Percentiles rank a stretch among this genome's conserved stretches.
phyloP scores from a whole-genome alignment of 2,329 filamentous ascomycete species.

The Pseudohalonectria lignicola region DNA sequence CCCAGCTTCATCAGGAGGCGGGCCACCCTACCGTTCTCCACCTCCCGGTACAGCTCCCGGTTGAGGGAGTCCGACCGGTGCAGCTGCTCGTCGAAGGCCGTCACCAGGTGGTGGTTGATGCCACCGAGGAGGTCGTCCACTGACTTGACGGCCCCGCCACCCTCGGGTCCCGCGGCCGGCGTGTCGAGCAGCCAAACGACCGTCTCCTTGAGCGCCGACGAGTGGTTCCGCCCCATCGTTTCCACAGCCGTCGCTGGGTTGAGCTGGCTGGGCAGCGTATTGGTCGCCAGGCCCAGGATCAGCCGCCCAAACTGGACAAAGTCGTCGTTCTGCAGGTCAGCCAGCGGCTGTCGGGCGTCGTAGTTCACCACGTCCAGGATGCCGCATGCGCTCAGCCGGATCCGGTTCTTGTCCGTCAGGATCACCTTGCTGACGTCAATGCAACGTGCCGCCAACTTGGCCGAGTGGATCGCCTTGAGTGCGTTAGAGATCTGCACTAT shows the following conservation, averaged over 20 bases:
- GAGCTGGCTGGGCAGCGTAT: slow-evolving; percentile 40
- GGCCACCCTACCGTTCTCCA: slow-evolving; percentile 81
- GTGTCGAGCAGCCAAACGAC: slow-evolving; percentile 73
- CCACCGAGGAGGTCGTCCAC: slow-evolving; percentile 71
- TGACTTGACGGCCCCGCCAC: slow-evolving; percentile 38
- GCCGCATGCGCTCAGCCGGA: slow-evolving; percentile 79
- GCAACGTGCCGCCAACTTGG: slow-evolving; percentile 72
- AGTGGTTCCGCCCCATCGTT: slow-evolving; percentile 61
- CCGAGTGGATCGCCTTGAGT: slow-evolving; percentile 72
- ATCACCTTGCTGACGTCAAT: slow-evolving; percentile 84
- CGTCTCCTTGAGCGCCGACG: slow-evolving; percentile 65
- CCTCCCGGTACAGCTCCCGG: slow-evolving; percentile 62
- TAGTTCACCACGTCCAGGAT: slow-evolving; percentile 84
- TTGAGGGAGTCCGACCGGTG: slow-evolving; percentile 68
- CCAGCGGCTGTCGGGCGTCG: slow-evolving; percentile 55
- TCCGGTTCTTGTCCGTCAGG: slow-evolving; percentile 78
- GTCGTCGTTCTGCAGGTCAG: slow-evolving; percentile 80
- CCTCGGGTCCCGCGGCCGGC: slow-evolving; percentile 15
- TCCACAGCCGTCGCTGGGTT: slow-evolving; percentile 56
- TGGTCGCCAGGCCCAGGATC: slow-evolving; percentile 71
- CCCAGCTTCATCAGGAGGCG: slow-evolving; percentile 75
- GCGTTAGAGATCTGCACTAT: slow-evolving; percentile 85
- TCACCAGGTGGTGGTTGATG: slow-evolving; percentile 67
- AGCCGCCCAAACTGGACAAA: slow-evolving; percentile 74
- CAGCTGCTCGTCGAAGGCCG: slow-evolving; percentile 66